These are phyloP conservation scores for Backusella sp. DNA, from an alignment of 192 early-diverging fungal genomes.

Conservation along the genomic window DNA sequence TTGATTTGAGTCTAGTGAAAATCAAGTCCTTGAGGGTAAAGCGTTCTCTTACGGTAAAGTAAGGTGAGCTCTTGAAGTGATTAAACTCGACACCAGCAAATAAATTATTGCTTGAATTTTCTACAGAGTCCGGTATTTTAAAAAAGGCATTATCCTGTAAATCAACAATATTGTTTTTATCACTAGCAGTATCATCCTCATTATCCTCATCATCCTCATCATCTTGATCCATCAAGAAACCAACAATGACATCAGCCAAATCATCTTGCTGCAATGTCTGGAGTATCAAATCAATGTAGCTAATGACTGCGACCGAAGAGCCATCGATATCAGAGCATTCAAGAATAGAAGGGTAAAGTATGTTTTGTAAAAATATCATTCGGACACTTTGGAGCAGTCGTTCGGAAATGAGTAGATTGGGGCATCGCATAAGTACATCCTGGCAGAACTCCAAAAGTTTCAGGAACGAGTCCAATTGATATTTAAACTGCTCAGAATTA, in stretches of 20 bases:
- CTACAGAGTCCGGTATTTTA: neutral
- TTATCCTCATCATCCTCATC: constrained; percentile 13
- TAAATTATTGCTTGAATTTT: neutral
- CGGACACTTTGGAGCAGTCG: constrained; percentile 68
- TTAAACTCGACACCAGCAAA: constrained; percentile 11
- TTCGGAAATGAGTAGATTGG: constrained; percentile 58
- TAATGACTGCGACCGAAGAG: constrained; percentile 83
- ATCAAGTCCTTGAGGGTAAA: constrained; percentile 84
- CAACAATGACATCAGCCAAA: constrained; percentile 68
- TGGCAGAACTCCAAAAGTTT: constrained; percentile 74
- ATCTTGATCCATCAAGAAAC: constrained; percentile 76
- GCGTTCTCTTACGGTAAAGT: constrained; percentile 24
- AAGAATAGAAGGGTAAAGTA: constrained; percentile 81
- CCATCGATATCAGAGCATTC: constrained; percentile 93
- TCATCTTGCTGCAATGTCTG: constrained; percentile 72
- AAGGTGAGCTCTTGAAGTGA: constrained; percentile 1
- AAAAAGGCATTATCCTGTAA: neutral
- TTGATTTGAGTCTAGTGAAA: constrained; percentile 84
- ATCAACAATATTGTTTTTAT: too few species aligned
- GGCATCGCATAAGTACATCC: constrained; percentile 67
- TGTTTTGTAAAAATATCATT: constrained; percentile 79
- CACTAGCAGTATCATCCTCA: too few species aligned
- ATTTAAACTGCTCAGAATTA: constrained; percentile 60
- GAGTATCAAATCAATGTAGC: constrained; percentile 85
- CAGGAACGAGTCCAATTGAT: constrained; percentile 65